Evolutionary conservation across 176 grass and related monocot genomes (phyloP).

Genomic region (Juncus effusus): DNA sequence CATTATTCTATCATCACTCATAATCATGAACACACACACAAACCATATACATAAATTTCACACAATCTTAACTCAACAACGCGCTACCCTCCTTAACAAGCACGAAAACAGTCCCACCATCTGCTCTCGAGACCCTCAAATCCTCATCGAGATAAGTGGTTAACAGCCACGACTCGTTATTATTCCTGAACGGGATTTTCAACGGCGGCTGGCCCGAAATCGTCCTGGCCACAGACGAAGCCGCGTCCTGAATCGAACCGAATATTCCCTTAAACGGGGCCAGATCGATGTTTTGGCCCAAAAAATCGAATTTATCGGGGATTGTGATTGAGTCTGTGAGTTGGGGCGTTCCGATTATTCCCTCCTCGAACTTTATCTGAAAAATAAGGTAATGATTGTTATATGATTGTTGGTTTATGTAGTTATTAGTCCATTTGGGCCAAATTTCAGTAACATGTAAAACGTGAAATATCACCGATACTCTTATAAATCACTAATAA

Average conservation of each 20-base stretch:
- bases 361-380: constrained; percentile 95
- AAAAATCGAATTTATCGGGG: constrained; percentile 71
- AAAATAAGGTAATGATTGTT: not conserved
- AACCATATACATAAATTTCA: not conserved
- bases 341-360: constrained; percentile 79
- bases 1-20: no score
- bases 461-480: not conserved
- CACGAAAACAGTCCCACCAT: constrained; percentile 66
- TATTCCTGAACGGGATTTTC: constrained; percentile 65
- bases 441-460: not conserved
- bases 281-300: constrained; percentile 83
- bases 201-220: constrained; percentile 77
- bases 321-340: constrained; percentile 70
- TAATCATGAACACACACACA: no score
- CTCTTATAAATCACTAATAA: constrained; percentile 13
- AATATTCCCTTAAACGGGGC: constrained; percentile 69
- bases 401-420: no score
- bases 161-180: constrained; percentile 72
- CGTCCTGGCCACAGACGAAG: constrained; percentile 68
- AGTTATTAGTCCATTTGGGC: not conserved
- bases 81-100: constrained; percentile 68
- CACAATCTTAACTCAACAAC: constrained; percentile 35
- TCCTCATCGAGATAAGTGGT: constrained; percentile 90
- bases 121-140: constrained; percentile 71
- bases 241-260: constrained; percentile 67